These are phyloP conservation scores for Mallotus japonicus DNA, from an alignment of 441 rosid genomes.

Conservation along the genomic window DNA sequence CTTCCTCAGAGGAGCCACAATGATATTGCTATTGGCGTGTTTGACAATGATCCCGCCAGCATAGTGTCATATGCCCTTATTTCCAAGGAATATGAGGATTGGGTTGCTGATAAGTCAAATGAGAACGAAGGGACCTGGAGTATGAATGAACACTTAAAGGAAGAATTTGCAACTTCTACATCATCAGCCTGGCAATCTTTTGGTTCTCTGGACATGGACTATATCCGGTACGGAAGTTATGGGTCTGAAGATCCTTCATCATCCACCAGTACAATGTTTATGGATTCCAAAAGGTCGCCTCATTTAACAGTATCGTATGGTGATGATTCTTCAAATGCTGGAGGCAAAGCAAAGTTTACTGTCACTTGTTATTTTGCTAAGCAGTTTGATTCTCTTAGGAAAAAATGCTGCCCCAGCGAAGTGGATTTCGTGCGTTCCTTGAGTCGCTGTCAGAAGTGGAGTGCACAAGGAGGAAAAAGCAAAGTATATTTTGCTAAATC, in stretches of 20 bases:
- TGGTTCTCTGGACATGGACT: slow-evolving; percentile 61
- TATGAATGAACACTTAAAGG: slow-evolving; percentile 32
- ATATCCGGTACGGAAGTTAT: slow-evolving; percentile 49
- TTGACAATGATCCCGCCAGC: slow-evolving; percentile 84
- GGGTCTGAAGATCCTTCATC: slow-evolving; percentile 53
- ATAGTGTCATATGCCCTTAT: slow-evolving; percentile 79
- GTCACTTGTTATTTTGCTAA: slow-evolving; percentile 85
- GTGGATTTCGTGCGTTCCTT: slow-evolving; percentile 78
- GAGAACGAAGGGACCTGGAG: slow-evolving; percentile 44
- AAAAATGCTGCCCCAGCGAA: slow-evolving; percentile 73
- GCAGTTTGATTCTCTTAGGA: slow-evolving; percentile 79
- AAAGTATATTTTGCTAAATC: slow-evolving; percentile 92
- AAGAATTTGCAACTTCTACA: slow-evolving; percentile 48
- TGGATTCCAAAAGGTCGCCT: slow-evolving; percentile 61
- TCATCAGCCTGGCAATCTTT: slow-evolving; percentile 69
- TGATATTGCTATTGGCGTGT: slow-evolving; percentile 74
- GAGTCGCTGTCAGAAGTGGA: slow-evolving; percentile 86
- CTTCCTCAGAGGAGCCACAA: slow-evolving; percentile 49
- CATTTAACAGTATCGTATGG: slow-evolving; percentile 68
- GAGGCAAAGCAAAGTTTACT: slow-evolving; percentile 72
- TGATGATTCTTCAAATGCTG: slow-evolving; percentile 56
- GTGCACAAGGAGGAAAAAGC: slow-evolving; percentile 96
- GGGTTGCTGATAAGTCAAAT: slow-evolving; percentile 50
- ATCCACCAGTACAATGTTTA: slow-evolving; percentile 36
- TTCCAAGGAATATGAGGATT: slow-evolving; percentile 73